Evolutionary conservation across 2,329 filamentous ascomycete species (phyloP), one percentile per base, ranked within the genome.

Genomic region (Clarireedia hainanense): DNA sequence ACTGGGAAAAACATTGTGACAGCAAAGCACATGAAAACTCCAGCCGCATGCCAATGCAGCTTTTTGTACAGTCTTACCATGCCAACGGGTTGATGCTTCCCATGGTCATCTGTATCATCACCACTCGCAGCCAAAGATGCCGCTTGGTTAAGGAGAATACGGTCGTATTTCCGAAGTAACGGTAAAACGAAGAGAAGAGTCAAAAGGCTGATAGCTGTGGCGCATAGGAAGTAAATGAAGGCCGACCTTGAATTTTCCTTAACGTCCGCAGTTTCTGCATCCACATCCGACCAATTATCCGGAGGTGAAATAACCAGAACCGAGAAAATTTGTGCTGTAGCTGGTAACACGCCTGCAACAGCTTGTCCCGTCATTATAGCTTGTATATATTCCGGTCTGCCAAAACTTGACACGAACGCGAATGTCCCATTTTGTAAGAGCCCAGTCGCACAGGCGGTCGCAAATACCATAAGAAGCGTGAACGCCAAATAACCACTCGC

Each of bases 281-380:
- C 61, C 40, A 61, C 14, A 48, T 63, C 48, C 43, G 64, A 56
- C 40, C 61, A 66, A 23, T 70, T 65, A 26, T 73, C 67, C 56
- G 75, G 70, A 48, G 73, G 67, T 0, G 81, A 75, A 1, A 89
- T 76, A 36, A 83, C 80, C 10, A 96, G 76, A 12, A 95, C 91
- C 1, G 89, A 88, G 46, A 88, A 70, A 63, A 97, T 92, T 71
- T 97, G 91, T 1, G 90, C 89, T 48, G 95, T 77, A 48, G 89
- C 86, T 0, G 94, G 94, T 3, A 97, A 75, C 9, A 99, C 91
- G 30, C 94, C 94, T 0, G 94, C 91, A 4, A 99, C 78, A 34
- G 86, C 92, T 71, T 99, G 94, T 1, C 94, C 94, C 3, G 86
- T 85, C 91, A 99, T 97, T 71, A 97, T 91, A 24, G 87, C 92